phyloP scores from a whole-genome alignment of 768 basidiomycete species.

The Mrakia gelida region DNA sequence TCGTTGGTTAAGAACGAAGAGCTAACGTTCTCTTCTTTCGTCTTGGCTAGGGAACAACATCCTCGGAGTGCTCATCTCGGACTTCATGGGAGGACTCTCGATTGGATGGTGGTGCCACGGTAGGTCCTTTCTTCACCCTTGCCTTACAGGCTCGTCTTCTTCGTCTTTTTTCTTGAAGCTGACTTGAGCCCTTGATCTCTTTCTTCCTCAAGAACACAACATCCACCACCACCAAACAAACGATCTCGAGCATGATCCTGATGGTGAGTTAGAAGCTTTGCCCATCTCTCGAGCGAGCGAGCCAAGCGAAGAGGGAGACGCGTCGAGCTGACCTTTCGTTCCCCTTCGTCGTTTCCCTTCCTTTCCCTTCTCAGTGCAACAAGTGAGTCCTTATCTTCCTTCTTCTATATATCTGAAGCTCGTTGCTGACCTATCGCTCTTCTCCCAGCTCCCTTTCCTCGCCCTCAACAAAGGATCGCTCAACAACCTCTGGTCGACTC shows the following conservation, averaged over 20 bases:
- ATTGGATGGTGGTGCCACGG: conserved; percentile 22
- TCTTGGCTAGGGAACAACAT: conserved; percentile 1
- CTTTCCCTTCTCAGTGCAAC: not conserved
- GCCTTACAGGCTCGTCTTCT: not conserved
- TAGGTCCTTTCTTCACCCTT: not conserved
- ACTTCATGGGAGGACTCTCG: conserved; percentile 11
- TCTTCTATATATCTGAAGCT: not conserved
- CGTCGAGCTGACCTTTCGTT: not conserved
- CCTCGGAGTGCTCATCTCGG: conserved; percentile 17
- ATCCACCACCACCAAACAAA: conserved; percentile 28
- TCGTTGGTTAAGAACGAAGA: not conserved
- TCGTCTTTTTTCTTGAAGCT: not conserved
- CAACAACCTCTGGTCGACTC: conserved; percentile 24
- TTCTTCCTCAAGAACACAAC: conserved; percentile 8
- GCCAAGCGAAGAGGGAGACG: not conserved
- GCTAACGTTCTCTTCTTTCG: not conserved
- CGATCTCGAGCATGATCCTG: conserved; percentile 26
- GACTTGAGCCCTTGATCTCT: not conserved
- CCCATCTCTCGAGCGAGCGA: not conserved
- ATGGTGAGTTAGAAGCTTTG: not conserved
- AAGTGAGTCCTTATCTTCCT: no score
- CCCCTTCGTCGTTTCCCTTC: not conserved
- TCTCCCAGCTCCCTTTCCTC: not conserved
- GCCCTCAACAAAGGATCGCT: conserved; percentile 21
- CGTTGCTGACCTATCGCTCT: not conserved